Evolutionary conservation across 2,329 filamentous ascomycete genomes (phyloP).

Genomic region (Sporothrix inflata): DNA sequence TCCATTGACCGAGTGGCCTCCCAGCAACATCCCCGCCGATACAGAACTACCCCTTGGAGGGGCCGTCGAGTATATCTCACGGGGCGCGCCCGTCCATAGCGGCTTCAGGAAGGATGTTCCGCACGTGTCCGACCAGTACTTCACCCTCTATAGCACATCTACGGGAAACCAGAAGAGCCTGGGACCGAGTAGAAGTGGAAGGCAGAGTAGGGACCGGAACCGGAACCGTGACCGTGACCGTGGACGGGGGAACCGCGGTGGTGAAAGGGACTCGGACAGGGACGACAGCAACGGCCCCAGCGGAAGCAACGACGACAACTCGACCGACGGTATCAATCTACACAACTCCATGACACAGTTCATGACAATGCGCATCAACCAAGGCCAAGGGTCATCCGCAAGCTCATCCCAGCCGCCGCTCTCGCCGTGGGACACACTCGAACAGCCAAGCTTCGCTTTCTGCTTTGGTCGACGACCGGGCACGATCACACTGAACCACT

Average conservation of each 20-base stretch:
- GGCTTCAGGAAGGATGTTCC: constrained; percentile 59
- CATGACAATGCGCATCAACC: constrained; percentile 56
- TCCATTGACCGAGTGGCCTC: constrained; percentile 61
- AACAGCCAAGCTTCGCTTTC: constrained; percentile 73
- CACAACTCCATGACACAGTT: constrained; percentile 62
- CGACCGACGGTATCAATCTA: constrained; percentile 53
- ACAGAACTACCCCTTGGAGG: constrained; percentile 57
- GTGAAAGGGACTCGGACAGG: constrained; percentile 37
- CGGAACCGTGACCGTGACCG: constrained; percentile 23
- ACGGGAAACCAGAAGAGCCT: constrained; percentile 45
- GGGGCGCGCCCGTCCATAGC: constrained; percentile 60
- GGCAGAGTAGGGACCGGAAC: constrained; percentile 25
- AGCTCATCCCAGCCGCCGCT: constrained; percentile 46
- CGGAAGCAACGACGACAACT: constrained; percentile 38
- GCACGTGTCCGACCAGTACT: constrained; percentile 59
- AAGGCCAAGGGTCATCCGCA: constrained; percentile 1
- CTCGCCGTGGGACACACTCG: constrained; percentile 70
- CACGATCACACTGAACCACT: constrained; percentile 73
- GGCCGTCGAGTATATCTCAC: constrained; percentile 61
- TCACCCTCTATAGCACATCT: constrained; percentile 56
- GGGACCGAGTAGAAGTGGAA: constrained; percentile 6
- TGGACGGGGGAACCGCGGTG: not conserved
- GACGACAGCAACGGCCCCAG: constrained; percentile 42
- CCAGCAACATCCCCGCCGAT: constrained; percentile 51
- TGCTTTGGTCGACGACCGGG: constrained; percentile 68